Evolutionary conservation across 495 filamentous ascomycete species (phyloP), one percentile per base, ranked within the genome.

Genomic region (Annulohypoxylon stygium): DNA sequence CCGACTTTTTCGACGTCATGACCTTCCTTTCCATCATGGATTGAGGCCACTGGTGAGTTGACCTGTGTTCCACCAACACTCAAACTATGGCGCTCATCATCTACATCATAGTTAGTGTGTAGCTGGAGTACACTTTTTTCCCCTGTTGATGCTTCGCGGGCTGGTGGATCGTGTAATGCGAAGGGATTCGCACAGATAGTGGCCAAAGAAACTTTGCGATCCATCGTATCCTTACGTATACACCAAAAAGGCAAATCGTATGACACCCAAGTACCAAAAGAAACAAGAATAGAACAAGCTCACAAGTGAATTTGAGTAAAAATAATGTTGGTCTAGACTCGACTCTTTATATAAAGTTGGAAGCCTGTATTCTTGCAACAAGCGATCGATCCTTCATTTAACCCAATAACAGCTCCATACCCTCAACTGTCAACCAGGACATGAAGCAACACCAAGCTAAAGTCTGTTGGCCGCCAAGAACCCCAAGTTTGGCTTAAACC

Each of bases 381-480:
- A 12, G 10, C 26, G n/a, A 34, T 33, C n/a, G 4, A 5, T 39
- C 14, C 26, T 37, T 39, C 23, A 25, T 39, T 41, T 50, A 20
- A 47, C 18, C 41, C 60, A 33, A 48, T 37, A n/a, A 57, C 55
- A 37, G 43, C 34, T 57, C 12, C 11, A 63, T 20, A 65, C 11
- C 61, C 60, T 51, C 3, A 34, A 34, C 14, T 16, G 9, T 14
- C 20, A 58, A 37, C 39, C 48, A 58, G 7, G 10, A 53, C 62
- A 50, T 34, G 57, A 67, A 62, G 50, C 63, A 53, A 51, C 41
- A 48, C 57, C 18, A 51, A 58, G 36, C 48, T 58, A 53, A 62
- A 59, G 61, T 16, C 53, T 58, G 63, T 72, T 67, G 63, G 43
- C 51, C 30, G 63, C 69, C 63, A 67, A 72, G 69, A 59, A 36